phyloP scores from a whole-genome alignment of 495 filamentous ascomycete genomes.

The Penicillium angulare region DNA sequence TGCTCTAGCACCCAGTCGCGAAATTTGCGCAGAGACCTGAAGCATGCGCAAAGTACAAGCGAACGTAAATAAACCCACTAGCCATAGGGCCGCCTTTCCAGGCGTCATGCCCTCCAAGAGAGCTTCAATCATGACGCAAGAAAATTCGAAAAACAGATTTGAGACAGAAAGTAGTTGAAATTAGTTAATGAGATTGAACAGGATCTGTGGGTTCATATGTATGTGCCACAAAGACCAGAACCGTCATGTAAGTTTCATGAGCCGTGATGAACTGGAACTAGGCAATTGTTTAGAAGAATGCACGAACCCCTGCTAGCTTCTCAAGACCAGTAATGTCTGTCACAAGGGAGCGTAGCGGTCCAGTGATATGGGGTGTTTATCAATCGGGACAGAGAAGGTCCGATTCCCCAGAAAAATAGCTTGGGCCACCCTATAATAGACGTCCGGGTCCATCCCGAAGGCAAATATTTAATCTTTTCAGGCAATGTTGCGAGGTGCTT shows the following conservation, averaged over 20 bases:
- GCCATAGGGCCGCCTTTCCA: conserved; percentile 22
- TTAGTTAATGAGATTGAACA: background rate
- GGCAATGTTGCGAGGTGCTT: conserved; percentile 36
- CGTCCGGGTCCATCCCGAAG: background rate
- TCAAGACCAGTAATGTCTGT: too few relatives aligned
- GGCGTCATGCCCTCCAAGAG: conserved; percentile 27
- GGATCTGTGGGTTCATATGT: background rate
- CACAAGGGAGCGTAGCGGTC: conserved; percentile 1
- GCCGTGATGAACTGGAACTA: too few relatives aligned
- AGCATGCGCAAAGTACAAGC: conserved; percentile 28
- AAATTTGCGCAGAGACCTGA: conserved; percentile 31
- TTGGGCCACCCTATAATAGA: conserved; percentile 1
- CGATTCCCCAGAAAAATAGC: conserved; percentile 6
- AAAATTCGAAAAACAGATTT: background rate
- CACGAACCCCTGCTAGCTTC: background rate
- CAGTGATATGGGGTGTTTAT: conserved; percentile 2
- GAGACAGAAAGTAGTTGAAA: background rate
- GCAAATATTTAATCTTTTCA: conserved; percentile 16
- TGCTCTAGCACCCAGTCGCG: conserved; percentile 36
- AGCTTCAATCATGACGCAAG: conserved; percentile 37
- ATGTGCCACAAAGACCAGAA: background rate
- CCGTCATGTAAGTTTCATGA: background rate
- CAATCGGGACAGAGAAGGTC: conserved; percentile 5
- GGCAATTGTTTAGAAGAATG: too few relatives aligned
- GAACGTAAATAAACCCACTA: conserved; percentile 25